Conservation (phyloP, 2,329 filamentous ascomycete genomes). For the Colletotrichum tropicicola region DNA sequence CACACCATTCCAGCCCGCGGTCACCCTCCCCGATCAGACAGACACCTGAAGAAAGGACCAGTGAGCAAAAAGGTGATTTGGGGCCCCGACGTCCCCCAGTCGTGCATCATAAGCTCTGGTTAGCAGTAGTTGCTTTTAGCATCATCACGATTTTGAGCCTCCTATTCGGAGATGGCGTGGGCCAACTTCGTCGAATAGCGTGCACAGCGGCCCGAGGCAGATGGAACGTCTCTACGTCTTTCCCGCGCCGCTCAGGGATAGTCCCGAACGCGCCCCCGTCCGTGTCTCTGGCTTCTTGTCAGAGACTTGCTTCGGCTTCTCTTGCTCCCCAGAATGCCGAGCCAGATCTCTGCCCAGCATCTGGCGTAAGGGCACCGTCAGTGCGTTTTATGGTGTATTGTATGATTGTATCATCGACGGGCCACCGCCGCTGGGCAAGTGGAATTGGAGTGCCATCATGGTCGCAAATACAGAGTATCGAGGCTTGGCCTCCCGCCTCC, state of each 20-base stretch:
- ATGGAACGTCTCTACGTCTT: not conserved
- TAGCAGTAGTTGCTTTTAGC: not conserved
- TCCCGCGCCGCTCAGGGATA: constrained; percentile 1
- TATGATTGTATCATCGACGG: not conserved
- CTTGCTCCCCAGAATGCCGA: constrained; percentile 36
- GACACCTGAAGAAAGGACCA: not conserved
- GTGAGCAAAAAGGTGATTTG: not conserved
- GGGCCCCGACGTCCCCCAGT: not conserved
- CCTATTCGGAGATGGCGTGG: not conserved
- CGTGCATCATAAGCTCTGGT: too few relatives aligned
- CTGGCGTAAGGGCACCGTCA: constrained; percentile 5
- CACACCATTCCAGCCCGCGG: not conserved
- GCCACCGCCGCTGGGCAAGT: not conserved
- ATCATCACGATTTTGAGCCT: not conserved
- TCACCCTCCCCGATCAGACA: too few relatives aligned
- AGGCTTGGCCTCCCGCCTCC: not conserved
- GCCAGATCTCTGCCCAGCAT: not conserved
- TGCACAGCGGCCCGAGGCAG: not conserved
- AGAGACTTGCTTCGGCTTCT: constrained; percentile 49
- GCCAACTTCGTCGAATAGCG: not conserved
- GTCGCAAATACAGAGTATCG: not conserved
- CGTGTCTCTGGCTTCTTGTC: constrained; percentile 41
- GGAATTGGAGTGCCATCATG: not conserved
- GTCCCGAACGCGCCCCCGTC: constrained; percentile 14
- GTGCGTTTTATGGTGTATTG: constrained; percentile 2